Conservation (phyloP, 345 rosid species). For the Litchi chinensis region DNA sequence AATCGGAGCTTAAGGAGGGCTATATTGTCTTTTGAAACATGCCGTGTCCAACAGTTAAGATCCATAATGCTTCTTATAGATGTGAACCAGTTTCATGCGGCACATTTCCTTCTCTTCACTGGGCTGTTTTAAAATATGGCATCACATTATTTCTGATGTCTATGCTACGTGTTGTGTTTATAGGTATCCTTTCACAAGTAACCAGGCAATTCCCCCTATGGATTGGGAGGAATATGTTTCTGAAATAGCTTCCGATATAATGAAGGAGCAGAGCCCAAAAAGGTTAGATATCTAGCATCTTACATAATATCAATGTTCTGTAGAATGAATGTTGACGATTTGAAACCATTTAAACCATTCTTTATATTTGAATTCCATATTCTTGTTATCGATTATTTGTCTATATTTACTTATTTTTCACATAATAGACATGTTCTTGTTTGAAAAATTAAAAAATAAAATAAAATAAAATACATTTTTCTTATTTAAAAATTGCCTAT, state of each 20-base stretch:
- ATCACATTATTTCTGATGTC: conserved; percentile 8
- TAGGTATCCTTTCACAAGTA: conserved; percentile 74
- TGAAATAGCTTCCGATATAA: conserved; percentile 82
- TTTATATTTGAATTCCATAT: not conserved
- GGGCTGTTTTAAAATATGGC: not conserved
- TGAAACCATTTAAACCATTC: not conserved
- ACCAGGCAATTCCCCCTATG: conserved; percentile 84
- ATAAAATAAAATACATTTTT: not conserved
- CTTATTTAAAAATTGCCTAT: not conserved
- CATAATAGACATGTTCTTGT: not conserved
- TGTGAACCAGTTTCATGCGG: not conserved
- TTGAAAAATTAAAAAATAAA: no score
- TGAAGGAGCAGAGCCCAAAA: conserved; percentile 98
- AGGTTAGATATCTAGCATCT: conserved; percentile 38
- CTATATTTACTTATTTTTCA: not conserved
- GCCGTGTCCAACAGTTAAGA: conserved; percentile 84
- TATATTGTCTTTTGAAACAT: conserved; percentile 82
- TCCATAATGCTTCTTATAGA: conserved; percentile 11
- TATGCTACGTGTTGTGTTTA: conserved; percentile 18
- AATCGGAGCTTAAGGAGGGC: conserved; percentile 88
- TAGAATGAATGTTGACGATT: not conserved
- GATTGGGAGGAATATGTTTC: conserved; percentile 96
- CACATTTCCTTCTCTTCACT: conserved; percentile 7
- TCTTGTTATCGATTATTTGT: not conserved
- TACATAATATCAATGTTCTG: not conserved